Percentiles rank a stretch among this genome's conserved stretches.
These are phyloP conservation scores for Diaporthe citri DNA, from an alignment of 2,329 filamentous ascomycete genomes.

Conservation along the genomic window DNA sequence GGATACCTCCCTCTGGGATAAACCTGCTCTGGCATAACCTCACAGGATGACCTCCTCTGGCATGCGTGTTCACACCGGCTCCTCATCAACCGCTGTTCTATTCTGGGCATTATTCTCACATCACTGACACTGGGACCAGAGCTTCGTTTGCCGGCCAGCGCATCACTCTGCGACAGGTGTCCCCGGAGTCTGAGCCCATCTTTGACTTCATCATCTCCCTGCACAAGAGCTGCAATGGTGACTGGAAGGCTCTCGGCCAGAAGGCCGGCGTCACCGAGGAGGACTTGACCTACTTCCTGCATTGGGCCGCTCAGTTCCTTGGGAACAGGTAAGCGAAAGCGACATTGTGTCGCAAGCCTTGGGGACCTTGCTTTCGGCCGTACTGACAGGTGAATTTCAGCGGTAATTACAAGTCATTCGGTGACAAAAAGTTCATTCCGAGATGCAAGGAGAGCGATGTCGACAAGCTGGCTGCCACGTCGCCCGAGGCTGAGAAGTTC, in stretches of 20 bases:
- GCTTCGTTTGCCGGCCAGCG: constrained; percentile 82
- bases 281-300: constrained; percentile 76
- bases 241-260: constrained; percentile 77
- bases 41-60: neutral
- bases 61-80: neutral
- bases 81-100: neutral
- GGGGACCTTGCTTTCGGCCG: too few relatives aligned
- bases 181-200: constrained; percentile 83
- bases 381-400: constrained; percentile 55
- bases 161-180: constrained; percentile 84
- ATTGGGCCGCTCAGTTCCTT: constrained; percentile 83
- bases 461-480: constrained; percentile 72
- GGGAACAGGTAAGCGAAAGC: constrained; percentile 21
- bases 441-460: constrained; percentile 75
- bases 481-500: constrained; percentile 70
- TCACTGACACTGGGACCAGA: constrained; percentile 55
- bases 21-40: constrained; percentile 9
- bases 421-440: constrained; percentile 86
- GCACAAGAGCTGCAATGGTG: constrained; percentile 73
- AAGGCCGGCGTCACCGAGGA: constrained; percentile 74
- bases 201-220: constrained; percentile 84
- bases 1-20: constrained; percentile 27
- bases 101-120: neutral
- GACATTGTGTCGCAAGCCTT: too few relatives aligned
- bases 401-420: constrained; percentile 90